phyloP scores from a whole-genome alignment of 305 asterid species.

The Lippia alba region DNA sequence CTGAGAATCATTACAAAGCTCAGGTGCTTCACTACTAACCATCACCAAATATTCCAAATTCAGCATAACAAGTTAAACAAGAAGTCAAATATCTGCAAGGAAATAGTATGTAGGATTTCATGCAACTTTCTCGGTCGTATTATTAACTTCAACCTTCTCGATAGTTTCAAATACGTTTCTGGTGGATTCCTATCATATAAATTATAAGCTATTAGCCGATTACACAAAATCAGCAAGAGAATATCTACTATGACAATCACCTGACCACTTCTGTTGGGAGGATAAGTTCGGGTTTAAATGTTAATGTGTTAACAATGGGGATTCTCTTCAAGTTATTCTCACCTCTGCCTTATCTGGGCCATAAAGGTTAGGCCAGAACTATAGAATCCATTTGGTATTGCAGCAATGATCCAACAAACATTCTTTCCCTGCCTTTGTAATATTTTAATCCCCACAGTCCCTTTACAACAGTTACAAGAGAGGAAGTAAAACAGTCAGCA shows the following conservation, averaged over 20 bases:
- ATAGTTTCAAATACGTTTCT: too few relatives aligned
- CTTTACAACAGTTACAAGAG: neutral
- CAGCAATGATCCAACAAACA: neutral
- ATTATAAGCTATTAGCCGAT: neutral
- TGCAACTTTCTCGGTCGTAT: neutral
- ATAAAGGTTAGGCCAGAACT: neutral
- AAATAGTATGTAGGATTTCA: too few relatives aligned
- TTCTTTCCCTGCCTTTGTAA: neutral
- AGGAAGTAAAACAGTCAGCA: neutral
- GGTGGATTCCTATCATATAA: neutral
- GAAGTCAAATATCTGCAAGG: too few relatives aligned
- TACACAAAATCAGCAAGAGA: neutral
- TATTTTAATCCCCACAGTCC: too few relatives aligned
- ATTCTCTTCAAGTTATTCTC: neutral
- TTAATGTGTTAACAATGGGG: constrained; percentile 4
- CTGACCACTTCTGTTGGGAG: neutral
- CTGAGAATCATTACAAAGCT: neutral
- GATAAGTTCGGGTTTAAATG: neutral
- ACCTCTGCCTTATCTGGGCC: neutral
- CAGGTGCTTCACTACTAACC: neutral
- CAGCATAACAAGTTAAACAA: too few relatives aligned
- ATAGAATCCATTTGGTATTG: neutral
- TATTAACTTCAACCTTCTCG: neutral
- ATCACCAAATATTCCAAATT: too few relatives aligned
- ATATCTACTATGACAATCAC: neutral